These are phyloP conservation scores for Polysphondylium violaceum DNA, from an alignment of 78 protist species.

Conservation along the genomic window DNA sequence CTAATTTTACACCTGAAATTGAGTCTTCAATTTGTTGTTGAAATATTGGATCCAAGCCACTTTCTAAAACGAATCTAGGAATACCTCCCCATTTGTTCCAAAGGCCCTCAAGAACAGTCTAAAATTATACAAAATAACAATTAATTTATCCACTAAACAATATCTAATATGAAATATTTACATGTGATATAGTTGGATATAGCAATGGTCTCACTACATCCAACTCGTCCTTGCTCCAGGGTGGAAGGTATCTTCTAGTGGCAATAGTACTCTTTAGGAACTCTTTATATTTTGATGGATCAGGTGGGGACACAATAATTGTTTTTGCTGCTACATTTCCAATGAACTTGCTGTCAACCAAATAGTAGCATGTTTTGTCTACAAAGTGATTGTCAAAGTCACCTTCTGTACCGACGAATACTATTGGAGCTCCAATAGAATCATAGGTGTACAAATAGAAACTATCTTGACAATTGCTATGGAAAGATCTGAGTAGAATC, in stretches of 20 bases:
- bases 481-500: not conserved
- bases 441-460: conserved; percentile 31
- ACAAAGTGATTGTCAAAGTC: not conserved
- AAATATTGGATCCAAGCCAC: not conserved
- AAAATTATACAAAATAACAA: not conserved
- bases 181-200: conserved; percentile 22
- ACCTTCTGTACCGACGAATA: not conserved
- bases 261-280: conserved; percentile 2
- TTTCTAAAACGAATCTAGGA: conserved; percentile 40
- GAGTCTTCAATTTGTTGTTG: not conserved
- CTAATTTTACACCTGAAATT: not conserved
- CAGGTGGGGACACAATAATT: conserved; percentile 32
- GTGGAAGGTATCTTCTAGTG: conserved; percentile 1
- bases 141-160: not conserved
- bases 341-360: not conserved
- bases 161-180: not conserved
- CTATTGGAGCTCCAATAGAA: not conserved
- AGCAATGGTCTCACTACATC: conserved; percentile 15
- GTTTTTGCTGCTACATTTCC: conserved; percentile 26
- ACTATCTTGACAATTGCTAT: not conserved
- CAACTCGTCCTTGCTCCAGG: conserved; percentile 19
- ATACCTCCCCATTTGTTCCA: conserved; percentile 46
- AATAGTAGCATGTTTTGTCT: not conserved
- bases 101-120: conserved; percentile 11
- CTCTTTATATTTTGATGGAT: conserved; percentile 27